Evolutionary conservation across 805 yeast species (phyloP), one percentile per base, ranked within the genome.

Genomic region (Candida gorgasii): DNA sequence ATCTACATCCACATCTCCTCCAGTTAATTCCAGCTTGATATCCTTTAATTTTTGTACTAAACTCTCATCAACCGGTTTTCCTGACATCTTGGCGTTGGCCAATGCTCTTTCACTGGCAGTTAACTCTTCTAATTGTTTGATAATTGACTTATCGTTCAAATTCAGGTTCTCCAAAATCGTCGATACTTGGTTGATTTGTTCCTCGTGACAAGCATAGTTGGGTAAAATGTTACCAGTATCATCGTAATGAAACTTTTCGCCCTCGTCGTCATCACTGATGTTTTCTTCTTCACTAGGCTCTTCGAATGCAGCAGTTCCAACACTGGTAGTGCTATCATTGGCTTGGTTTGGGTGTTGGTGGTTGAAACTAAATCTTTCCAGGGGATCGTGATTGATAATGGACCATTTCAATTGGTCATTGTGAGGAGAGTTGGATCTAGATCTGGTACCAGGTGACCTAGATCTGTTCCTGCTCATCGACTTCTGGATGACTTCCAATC

Each of bases 381-480:
- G 81, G 0, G 95, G 95, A 52, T 86, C 90, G 51, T 80, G 86
- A 42, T 78, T 76, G 36, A 86, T 72, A 31, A 86, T 81, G 0
- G 86, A 76, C 81, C 85, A 84, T 51, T 76, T 76, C 43, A 78
- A 54, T 28, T 72, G 77, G 29, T 65, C 73, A 37, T 66, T 72
- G 30, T 61, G 61, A 6, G 57, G 51, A 12, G 72, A 65, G 13
- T 66, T 59, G 14, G 72, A 65, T 30, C 74, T 53, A 34, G 61
- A 52, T 3, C 58, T 45, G 8, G 54, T 47, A 3, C 62, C 46
- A 5, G 75, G 74, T 7, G 72, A 65, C 15, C 42, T 46, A 9
- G 72, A 66, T 26, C 74, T 50, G 11, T 72, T 73, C 36, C 75
- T 57, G 15, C 67, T 57, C 51, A 58, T 58, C 11, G 71, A 61